Evolutionary conservation across 1,284 basidiomycete genomes (phyloP).

Genomic region (Athelia psychrophila): DNA sequence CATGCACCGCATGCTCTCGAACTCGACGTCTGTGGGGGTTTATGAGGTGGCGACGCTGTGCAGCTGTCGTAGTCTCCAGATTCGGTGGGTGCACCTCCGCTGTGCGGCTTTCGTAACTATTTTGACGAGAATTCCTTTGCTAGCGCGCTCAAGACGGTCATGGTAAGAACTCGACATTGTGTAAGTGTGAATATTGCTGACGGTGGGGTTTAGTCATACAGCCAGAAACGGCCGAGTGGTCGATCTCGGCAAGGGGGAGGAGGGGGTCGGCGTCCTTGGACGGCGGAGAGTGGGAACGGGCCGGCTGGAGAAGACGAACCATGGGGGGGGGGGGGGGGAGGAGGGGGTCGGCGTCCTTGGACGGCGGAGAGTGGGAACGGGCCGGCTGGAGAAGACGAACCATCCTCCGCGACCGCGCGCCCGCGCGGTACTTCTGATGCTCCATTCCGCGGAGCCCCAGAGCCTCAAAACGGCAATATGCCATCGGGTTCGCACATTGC

Average conservation of each 20-base stretch:
- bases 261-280: constrained; percentile 16
- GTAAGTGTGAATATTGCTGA: constrained; percentile 5
- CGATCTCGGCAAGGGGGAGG: constrained; percentile 48
- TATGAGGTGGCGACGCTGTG: constrained; percentile 94
- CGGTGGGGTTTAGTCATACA: constrained; percentile 49
- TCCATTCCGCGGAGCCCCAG: neutral
- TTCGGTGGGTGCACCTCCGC: constrained; percentile 52
- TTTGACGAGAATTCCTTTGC: constrained; percentile 9
- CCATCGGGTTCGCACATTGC: neutral
- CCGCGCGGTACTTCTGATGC: constrained; percentile 47
- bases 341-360: constrained; percentile 20
- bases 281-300: constrained; percentile 18
- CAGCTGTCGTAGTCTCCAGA: constrained; percentile 84
- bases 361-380: constrained; percentile 16
- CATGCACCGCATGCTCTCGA: constrained; percentile 84
- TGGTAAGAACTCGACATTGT: constrained; percentile 46
- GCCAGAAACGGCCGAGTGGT: constrained; percentile 59
- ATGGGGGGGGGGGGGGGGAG: constrained; percentile 37
- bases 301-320: constrained; percentile 38
- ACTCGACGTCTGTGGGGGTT: constrained; percentile 82
- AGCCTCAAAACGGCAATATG: neutral
- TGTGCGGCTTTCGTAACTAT: constrained; percentile 7
- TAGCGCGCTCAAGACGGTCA: constrained; percentile 73
- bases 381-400: constrained; percentile 29
- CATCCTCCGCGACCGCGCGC: constrained; percentile 32